Percentiles rank a stretch among this genome's conserved stretches.
phyloP scores from a whole-genome alignment of 31 red algal genomes.

The Asparagopsis taxiformis region DNA sequence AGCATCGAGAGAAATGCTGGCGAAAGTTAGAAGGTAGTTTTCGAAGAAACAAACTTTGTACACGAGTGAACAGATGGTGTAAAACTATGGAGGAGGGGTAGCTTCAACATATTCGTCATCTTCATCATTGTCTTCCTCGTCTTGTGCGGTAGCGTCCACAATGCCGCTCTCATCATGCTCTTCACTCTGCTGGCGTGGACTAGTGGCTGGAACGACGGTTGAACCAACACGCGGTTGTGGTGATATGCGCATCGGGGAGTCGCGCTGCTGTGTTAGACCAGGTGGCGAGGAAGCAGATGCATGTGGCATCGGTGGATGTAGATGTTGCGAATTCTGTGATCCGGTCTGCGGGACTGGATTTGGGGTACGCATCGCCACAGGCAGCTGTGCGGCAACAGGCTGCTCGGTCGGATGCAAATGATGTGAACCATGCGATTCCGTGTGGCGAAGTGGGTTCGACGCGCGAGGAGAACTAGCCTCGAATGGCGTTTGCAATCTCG shows the following conservation, averaged over 20 bases:
- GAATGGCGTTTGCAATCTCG: too few relatives aligned
- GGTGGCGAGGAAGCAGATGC: too few relatives aligned
- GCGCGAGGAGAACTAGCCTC: too few relatives aligned
- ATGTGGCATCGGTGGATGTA: too few relatives aligned
- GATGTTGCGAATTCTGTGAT: too few relatives aligned
- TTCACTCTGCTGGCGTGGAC: background rate
- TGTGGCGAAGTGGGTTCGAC: too few relatives aligned
- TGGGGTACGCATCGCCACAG: too few relatives aligned
- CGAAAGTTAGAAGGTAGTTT: conserved; percentile 8
- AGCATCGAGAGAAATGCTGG: conserved; percentile 32
- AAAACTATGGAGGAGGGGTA: conserved; percentile 31
- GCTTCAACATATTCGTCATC: conserved; percentile 49
- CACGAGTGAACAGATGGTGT: too few relatives aligned
- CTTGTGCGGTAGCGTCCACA: background rate
- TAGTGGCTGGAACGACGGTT: background rate
- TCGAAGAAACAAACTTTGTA: background rate
- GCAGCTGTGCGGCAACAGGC: too few relatives aligned
- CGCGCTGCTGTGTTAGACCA: background rate
- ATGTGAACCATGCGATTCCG: too few relatives aligned
- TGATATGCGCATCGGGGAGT: background rate
- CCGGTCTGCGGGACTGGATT: too few relatives aligned
- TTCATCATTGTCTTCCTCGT: background rate
- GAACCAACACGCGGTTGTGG: background rate
- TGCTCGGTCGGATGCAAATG: too few relatives aligned
- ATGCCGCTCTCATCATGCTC: background rate